Percentiles rank a stretch among this genome's conserved stretches.
phyloP scores from a whole-genome alignment of 805 yeast species.

The Schwanniomyces vanrijiae region DNA sequence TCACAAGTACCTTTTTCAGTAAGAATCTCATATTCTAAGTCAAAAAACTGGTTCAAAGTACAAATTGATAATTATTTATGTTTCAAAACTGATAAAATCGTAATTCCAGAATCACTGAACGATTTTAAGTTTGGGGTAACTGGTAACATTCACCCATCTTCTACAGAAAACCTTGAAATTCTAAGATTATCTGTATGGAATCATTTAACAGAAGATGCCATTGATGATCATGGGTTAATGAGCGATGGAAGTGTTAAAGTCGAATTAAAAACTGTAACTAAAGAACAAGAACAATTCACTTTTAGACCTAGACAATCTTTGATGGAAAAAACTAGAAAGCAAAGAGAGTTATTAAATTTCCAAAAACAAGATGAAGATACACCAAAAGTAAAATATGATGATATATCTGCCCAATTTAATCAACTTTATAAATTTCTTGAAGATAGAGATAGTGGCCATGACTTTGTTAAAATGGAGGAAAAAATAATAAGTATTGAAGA shows the following conservation, averaged over 20 bases:
- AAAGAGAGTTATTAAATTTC: constrained; percentile 13
- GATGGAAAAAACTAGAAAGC: constrained; percentile 33
- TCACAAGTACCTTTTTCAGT: constrained; percentile 69
- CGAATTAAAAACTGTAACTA: constrained; percentile 30
- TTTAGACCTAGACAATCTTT: constrained; percentile 34
- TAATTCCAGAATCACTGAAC: constrained; percentile 36
- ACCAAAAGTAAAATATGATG: too few relatives aligned
- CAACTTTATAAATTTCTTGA: background rate
- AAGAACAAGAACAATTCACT: constrained; percentile 9
- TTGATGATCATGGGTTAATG: constrained; percentile 54
- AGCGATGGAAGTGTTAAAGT: constrained; percentile 44
- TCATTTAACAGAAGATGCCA: constrained; percentile 52
- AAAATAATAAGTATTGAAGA: constrained; percentile 10
- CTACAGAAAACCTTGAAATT: constrained; percentile 63
- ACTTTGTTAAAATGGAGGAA: constrained; percentile 3
- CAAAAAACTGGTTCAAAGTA: constrained; percentile 51
- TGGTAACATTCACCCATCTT: constrained; percentile 34
- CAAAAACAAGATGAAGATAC: constrained; percentile 1
- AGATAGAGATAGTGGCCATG: background rate
- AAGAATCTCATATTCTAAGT: constrained; percentile 58
- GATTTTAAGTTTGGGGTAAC: constrained; percentile 54
- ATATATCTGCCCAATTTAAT: background rate
- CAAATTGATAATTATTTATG: constrained; percentile 73
- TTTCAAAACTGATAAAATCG: constrained; percentile 59
- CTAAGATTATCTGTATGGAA: constrained; percentile 58